These are phyloP conservation scores for Zea luxurians DNA, from an alignment of 176 grass and related monocot species.

Conservation along the genomic window DNA sequence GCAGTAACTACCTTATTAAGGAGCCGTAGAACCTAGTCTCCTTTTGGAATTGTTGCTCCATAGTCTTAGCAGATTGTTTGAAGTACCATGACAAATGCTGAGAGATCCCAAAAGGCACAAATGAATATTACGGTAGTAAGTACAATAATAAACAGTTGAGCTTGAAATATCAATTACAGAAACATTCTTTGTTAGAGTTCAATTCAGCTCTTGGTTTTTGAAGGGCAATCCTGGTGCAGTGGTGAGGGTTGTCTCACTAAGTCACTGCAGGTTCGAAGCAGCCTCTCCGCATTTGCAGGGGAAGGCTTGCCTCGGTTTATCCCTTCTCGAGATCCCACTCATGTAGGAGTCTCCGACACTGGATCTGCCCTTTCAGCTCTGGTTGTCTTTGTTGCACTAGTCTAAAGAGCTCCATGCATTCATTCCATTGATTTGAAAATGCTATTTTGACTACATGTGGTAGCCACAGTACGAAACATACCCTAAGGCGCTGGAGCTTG, in stretches of 20 bases:
- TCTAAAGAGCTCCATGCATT: not conserved
- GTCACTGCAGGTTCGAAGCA: too few relatives aligned
- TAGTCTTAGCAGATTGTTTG: conserved; percentile 77
- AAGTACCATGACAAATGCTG: conserved; percentile 88
- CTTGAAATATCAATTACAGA: conserved; percentile 4
- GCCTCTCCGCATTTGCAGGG: too few relatives aligned
- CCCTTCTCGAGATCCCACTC: too few relatives aligned
- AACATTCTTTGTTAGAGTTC: not conserved
- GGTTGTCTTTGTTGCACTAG: not conserved
- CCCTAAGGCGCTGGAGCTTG: conserved; percentile 88
- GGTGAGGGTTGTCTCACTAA: too few relatives aligned
- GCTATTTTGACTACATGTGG: not conserved
- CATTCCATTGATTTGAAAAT: not conserved
- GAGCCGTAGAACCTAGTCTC: conserved; percentile 84
- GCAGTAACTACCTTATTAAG: conserved; percentile 70
- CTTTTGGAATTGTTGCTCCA: conserved; percentile 79
- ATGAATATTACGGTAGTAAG: conserved; percentile 20
- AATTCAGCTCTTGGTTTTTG: not conserved
- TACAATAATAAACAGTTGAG: conserved; percentile 12
- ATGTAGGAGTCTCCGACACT: too few relatives aligned
- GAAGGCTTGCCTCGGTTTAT: too few relatives aligned
- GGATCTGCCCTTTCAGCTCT: not conserved
- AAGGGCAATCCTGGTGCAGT: too few relatives aligned
- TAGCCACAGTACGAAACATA: conserved; percentile 4
- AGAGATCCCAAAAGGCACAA: conserved; percentile 31